Evolutionary conservation across 2,329 filamentous ascomycete species (phyloP), one percentile per base, ranked within the genome.

Genomic region (Penicillium freii): DNA sequence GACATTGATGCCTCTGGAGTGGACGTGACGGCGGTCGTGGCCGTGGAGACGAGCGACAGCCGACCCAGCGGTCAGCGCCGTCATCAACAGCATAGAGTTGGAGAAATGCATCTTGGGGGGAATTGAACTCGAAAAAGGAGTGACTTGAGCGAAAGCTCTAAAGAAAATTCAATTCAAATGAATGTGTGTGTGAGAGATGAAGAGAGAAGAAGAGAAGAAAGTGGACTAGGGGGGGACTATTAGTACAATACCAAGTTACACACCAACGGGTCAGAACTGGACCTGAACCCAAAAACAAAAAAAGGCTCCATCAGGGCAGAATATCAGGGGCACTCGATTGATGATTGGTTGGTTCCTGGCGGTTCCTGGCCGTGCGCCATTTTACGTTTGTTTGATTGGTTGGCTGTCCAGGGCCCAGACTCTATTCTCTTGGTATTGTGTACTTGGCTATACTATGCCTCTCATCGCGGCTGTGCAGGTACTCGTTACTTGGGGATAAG

Each of bases 21-120:
- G 71, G 33, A 64, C 63, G 59, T 75, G 73, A 56, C 73, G 73
- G 59, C 72, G 73, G 53, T 75, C 69, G 57, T 75, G 73, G 59
- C 71, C 72, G 65, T 75, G 73, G 42, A 69, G 60, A 60, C 72
- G 73, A 58, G 71, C 74, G 39, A 71, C 64, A 33, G 71, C 65
- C 39, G 70, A 69, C 61, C 73, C 66, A 58, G 73, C 73, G 63
- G 71, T 69, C 68, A 76, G 53, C 51, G 73, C 73, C 54, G 71
- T 68, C 54, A 74, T 57, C 57, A 75, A 60, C 54, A 74, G 54
- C 59, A 74, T 44, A 21, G 73, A 70, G 63, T 73, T 72, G 62
- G 75, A 74, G 64, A 75, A 56, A 59, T 74, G 72, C 74, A 76
- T 76, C 34, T 52, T 71, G 63, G 10, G 8, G 8, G 8, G 43